Evolutionary conservation across 257 asterid genomes (phyloP), one percentile per base, ranked within the genome.

Genomic region (Orobanche coerulescens): DNA sequence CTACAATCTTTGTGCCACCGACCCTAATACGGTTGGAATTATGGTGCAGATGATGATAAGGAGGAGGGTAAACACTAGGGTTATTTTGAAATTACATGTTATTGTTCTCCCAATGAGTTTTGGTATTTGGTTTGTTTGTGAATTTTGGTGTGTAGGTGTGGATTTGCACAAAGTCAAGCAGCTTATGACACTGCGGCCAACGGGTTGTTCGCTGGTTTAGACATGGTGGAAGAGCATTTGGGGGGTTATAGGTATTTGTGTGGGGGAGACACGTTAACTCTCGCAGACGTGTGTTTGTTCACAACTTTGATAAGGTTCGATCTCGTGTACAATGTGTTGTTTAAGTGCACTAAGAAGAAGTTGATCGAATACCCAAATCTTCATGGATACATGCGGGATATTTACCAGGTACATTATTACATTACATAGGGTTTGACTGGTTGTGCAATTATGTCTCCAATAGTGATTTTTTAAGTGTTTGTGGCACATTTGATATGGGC

Each of bases 321-420:
- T 76, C 71, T 73, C 5, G 97, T 78, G 4, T 93, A 93, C 76
- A 86, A 86, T 64, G 91, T 86, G 19, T 79, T 93, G 40, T 93
- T 93, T 85, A 86, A 86, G 78, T 93, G 98, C 86, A 88, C 98
- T 14, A 84, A 86, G 77, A 93, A 81, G 95, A 88, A 89, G 86
- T 75, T 93, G 57, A 34, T 84, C 37, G 95, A 93, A 39, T 89
- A 86, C 53, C 73, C 70, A 15, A 82, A 76, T 43, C 95, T 93
- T 34, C 84, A 86, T 55, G 94, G 86, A 23, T 93, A 93, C 67
- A 57, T 79, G 73, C 68, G 86, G 39, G 98, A 93, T 57, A 89
- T 93, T 62, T 93, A 89, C 71, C 98, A 93, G 95, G 96, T 90
- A 82, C 60, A 20, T 47, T n/a, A n/a, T n/a, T n/a, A n/a, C n/a